Base-by-base conservation (phyloP, 352 stramenopile species). In the Phytophthora tentaculata region DNA sequence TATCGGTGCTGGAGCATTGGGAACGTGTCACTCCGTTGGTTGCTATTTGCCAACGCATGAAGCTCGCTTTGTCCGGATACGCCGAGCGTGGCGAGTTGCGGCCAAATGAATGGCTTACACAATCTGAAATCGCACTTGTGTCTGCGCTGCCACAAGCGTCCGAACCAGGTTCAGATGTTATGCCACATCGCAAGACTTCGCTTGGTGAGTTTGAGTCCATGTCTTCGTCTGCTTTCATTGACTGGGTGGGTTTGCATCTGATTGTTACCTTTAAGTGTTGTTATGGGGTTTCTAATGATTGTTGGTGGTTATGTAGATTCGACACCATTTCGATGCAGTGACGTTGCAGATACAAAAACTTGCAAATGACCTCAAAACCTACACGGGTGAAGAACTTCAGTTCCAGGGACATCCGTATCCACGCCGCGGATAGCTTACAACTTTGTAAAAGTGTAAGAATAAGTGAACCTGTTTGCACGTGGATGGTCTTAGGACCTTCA, bases 351-450 rank as follows among this genome's bases (percentile, higher is more conserved):
- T 73, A 37, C 61, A 77, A 28, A 76, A 82, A 13, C 64, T 73
- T 7, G 76, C 67, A 0, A 59, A 74, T 7, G 67, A 80, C 9
- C 71, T 92, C 2, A 86, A 81, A 67, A 41, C 43, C 7, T 62
- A 71, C n/a, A 89, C 82, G 1, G 84, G 81, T 2, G 82, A 92
- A 44, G 81, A 88, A 23, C 74, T 92, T 26, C 73, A 75, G n/a
- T 92, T 90, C 55, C 79, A 89, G 55, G 84, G 84, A 14, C 56
- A 63, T 16, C 43, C 69, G 39, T 92, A 92, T 60, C 79, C 74
- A 35, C 67, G 61, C 14, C 55, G 50, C 35, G 23, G 26, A 22
- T 75, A 71, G 47, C 16, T 12, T 39, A 35, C 37, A 43, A 13
- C 5, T 37, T 14, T 37, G 7, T 9, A 14, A 10, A 13, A 32